Evolutionary conservation across 2,329 filamentous ascomycete genomes (phyloP).

Genomic region (Cladosporium austrohemisphaericum): DNA sequence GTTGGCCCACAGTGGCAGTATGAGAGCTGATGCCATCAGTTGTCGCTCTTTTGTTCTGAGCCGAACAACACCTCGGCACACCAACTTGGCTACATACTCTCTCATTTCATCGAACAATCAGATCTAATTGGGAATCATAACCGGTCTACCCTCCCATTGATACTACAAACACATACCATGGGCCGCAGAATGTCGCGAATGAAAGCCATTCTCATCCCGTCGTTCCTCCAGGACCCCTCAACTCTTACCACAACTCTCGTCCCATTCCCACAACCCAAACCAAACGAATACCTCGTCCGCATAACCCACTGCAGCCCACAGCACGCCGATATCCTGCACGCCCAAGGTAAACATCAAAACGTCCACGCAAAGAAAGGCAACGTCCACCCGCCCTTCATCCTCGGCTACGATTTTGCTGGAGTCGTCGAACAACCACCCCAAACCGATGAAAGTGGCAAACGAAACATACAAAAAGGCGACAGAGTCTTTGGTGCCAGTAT

Average conservation of each 20-base stretch:
- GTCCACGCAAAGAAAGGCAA: constrained; percentile 47
- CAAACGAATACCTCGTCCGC: constrained; percentile 42
- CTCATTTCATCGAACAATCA: no score
- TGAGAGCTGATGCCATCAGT: no score
- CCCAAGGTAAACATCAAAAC: constrained; percentile 58
- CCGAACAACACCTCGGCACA: no score
- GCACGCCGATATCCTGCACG: constrained; percentile 60
- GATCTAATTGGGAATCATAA: no score
- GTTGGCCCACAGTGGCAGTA: no score
- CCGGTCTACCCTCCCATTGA: no score
- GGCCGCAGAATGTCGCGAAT: constrained; percentile 26
- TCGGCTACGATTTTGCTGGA: constrained; percentile 61
- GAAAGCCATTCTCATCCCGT: constrained; percentile 40
- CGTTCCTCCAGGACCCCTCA: constrained; percentile 34
- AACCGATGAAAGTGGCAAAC: constrained; percentile 20
- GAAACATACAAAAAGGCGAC: constrained; percentile 48
- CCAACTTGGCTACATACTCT: no score
- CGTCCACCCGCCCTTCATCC: constrained; percentile 54
- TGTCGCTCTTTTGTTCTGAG: no score
- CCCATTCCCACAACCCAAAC: constrained; percentile 33
- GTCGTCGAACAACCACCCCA: constrained; percentile 41
- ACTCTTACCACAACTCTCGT: constrained; percentile 27
- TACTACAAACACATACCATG: not conserved
- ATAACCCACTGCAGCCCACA: constrained; percentile 57
- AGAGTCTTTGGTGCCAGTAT: constrained; percentile 52